Conservation (phyloP, 2,329 filamentous ascomycete species). For the Epicoccum nigrum region DNA sequence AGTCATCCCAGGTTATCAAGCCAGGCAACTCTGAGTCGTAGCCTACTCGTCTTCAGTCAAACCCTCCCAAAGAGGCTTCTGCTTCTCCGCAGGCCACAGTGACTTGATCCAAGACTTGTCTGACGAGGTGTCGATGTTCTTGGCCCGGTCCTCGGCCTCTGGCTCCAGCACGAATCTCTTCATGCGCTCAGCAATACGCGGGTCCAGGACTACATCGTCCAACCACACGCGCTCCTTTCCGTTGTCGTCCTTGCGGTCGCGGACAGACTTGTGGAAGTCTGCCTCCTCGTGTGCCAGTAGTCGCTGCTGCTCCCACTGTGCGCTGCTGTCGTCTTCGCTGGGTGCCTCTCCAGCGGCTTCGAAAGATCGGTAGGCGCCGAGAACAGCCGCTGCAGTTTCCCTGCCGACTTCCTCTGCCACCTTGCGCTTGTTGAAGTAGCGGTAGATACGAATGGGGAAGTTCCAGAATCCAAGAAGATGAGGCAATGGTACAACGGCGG, state of each 20-base stretch:
- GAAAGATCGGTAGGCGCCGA: constrained; percentile 62
- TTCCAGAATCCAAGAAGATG: constrained; percentile 92
- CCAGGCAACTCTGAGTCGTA: neutral
- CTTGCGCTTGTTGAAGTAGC: constrained; percentile 82
- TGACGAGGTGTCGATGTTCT: constrained; percentile 25
- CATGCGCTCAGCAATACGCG: constrained; percentile 79
- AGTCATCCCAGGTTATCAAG: constrained; percentile 23
- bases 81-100: constrained; percentile 42
- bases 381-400: constrained; percentile 83
- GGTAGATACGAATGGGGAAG: constrained; percentile 82
- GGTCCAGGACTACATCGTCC: constrained; percentile 75
- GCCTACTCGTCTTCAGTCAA: constrained; percentile 35
- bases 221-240: constrained; percentile 71
- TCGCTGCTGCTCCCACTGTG: constrained; percentile 65
- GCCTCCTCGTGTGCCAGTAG: constrained; percentile 73
- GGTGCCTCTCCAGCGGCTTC: constrained; percentile 32
- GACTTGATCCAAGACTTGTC: constrained; percentile 38
- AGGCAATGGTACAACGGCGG: constrained; percentile 75
- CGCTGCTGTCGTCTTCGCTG: constrained; percentile 41
- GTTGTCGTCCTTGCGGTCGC: constrained; percentile 58
- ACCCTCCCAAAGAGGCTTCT: constrained; percentile 42
- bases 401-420: constrained; percentile 89
- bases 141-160: constrained; percentile 72
- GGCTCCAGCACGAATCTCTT: constrained; percentile 72
- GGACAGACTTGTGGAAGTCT: constrained; percentile 84